Conservation (phyloP, 441 rosid genomes). For the Erysimum cheiri region DNA sequence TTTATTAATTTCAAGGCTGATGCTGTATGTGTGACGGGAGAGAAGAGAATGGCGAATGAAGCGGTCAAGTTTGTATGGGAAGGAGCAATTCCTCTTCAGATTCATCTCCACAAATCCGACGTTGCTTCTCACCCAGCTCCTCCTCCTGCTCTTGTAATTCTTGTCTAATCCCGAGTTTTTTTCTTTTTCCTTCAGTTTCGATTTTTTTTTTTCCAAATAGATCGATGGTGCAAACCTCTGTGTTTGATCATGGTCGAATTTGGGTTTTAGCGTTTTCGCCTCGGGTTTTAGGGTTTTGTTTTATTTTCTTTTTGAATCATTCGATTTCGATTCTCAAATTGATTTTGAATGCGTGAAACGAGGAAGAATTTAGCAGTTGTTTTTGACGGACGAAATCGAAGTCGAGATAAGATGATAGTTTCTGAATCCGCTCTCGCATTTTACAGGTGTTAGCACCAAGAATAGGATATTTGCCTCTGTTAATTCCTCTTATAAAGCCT, state of each 20-base stretch:
- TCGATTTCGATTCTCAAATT: slow-evolving; percentile 5
- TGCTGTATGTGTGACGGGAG: slow-evolving; percentile 13
- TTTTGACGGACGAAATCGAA: neutral
- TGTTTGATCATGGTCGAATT: slow-evolving; percentile 23
- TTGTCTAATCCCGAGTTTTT: neutral
- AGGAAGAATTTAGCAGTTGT: slow-evolving; percentile 7
- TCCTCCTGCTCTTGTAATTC: slow-evolving; percentile 57
- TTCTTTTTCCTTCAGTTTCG: too few relatives aligned
- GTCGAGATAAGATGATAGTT: slow-evolving; percentile 5
- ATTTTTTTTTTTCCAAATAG: neutral
- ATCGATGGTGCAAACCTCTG: neutral
- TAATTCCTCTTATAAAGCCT: slow-evolving; percentile 70
- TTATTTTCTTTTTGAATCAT: neutral
- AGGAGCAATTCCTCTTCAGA: slow-evolving; percentile 91
- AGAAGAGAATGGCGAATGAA: slow-evolving; percentile 58
- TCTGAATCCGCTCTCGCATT: neutral
- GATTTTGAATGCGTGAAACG: neutral
- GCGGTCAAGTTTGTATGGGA: slow-evolving; percentile 79
- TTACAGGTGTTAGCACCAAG: slow-evolving; percentile 75
- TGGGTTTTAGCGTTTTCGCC: slow-evolving; percentile 12
- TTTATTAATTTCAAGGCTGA: neutral
- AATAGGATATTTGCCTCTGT: slow-evolving; percentile 81
- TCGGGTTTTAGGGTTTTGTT: slow-evolving; percentile 16
- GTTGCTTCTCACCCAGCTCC: slow-evolving; percentile 89
- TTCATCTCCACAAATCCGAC: slow-evolving; percentile 87